Percentiles rank a stretch among this genome's conserved stretches.
These are phyloP conservation scores for Sinapis alba DNA, from an alignment of 441 rosid species.

Conservation along the genomic window DNA sequence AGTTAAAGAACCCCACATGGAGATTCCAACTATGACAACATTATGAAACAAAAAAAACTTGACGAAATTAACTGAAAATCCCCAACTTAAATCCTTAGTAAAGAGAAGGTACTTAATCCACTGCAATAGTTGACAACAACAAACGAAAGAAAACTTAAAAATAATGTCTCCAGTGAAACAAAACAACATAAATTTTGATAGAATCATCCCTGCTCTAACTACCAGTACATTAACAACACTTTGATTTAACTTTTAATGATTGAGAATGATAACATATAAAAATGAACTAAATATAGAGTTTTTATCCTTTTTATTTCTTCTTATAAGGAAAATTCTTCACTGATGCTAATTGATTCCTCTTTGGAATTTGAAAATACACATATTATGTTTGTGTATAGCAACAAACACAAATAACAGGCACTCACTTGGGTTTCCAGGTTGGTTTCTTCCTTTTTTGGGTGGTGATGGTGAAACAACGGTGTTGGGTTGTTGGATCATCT, in stretches of 20 bases:
- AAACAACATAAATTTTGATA: too few relatives aligned
- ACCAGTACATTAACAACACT: background rate
- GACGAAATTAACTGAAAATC: too few relatives aligned
- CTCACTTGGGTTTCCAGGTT: conserved; percentile 58
- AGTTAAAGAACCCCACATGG: too few relatives aligned
- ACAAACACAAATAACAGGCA: conserved; percentile 12
- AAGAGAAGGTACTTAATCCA: too few relatives aligned
- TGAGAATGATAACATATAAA: background rate
- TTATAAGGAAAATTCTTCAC: background rate
- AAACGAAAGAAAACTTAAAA: too few relatives aligned
- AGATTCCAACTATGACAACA: too few relatives aligned
- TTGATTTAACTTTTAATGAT: background rate
- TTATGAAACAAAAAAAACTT: too few relatives aligned
- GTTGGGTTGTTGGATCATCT: conserved; percentile 19
- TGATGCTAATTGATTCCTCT: background rate
- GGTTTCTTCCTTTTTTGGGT: conserved; percentile 52
- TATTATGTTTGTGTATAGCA: background rate
- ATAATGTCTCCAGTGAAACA: too few relatives aligned
- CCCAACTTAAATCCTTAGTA: too few relatives aligned
- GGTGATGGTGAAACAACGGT: conserved; percentile 51
- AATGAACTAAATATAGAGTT: conserved; percentile 3
- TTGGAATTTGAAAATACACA: background rate
- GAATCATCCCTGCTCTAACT: background rate
- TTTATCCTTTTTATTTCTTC: background rate
- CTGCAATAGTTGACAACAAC: too few relatives aligned